Evolutionary conservation across 495 filamentous ascomycete species (phyloP).

Genomic region (Talaromyces ruber): DNA sequence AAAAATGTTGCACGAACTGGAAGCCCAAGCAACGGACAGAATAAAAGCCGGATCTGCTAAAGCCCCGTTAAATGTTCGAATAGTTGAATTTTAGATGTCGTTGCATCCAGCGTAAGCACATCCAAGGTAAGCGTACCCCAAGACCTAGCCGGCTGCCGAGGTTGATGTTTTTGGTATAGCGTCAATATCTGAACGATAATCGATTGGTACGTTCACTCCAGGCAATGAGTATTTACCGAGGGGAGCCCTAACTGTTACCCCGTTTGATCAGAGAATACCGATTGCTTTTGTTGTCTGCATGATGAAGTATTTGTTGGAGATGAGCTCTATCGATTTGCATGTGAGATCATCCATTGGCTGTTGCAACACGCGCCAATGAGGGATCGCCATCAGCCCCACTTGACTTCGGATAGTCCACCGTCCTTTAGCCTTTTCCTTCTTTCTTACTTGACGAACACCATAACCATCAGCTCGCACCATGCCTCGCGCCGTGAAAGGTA

Average conservation of each 20-base stretch:
- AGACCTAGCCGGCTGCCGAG: background rate
- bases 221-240: background rate
- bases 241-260: background rate
- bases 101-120: background rate
- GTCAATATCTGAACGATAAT: background rate
- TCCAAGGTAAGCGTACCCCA: no score
- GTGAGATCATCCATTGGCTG: background rate
- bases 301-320: background rate
- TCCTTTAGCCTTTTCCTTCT: background rate
- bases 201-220: background rate
- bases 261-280: background rate
- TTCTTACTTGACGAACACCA: background rate
- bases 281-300: background rate
- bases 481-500: constrained; percentile 9
- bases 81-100: background rate
- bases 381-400: background rate
- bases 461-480: background rate
- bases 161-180: background rate
- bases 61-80: background rate
- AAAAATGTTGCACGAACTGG: background rate
- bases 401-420: background rate
- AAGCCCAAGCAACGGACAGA: background rate
- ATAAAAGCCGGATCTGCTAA: background rate
- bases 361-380: background rate
- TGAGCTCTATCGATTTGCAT: background rate